These are phyloP conservation scores for Coniochaeta sp. DNA, from an alignment of 2,329 filamentous ascomycete species.

Conservation along the genomic window DNA sequence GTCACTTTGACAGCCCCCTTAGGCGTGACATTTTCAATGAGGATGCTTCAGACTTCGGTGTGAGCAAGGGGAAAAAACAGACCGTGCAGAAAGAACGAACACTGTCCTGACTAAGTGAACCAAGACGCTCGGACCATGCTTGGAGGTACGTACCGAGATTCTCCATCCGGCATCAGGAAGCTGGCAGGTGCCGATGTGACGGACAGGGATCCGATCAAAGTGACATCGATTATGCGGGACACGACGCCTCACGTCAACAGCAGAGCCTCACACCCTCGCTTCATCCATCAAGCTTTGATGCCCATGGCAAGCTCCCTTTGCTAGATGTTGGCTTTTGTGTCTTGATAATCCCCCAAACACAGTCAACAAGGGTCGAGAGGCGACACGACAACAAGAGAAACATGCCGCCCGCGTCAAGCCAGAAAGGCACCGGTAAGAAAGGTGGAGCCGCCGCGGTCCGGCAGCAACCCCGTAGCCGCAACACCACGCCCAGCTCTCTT, in stretches of 20 bases:
- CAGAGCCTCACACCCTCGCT: not conserved
- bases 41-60: not conserved
- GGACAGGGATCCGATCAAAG: not conserved
- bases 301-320: not conserved
- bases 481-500: conserved; percentile 63
- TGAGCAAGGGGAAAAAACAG: not conserved
- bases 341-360: not conserved
- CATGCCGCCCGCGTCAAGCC: conserved; percentile 49
- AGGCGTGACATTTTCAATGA: too few species aligned
- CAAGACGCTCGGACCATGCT: not conserved
- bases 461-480: conserved; percentile 66
- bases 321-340: not conserved
- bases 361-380: not conserved
- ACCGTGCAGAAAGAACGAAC: not conserved
- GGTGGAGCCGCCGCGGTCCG: conserved; percentile 47
- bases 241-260: not conserved
- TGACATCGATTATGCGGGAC: not conserved
- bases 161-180: not conserved
- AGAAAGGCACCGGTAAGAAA: conserved; percentile 62
- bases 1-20: too few species aligned
- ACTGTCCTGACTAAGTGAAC: not conserved
- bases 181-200: not conserved
- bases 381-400: conserved; percentile 8
- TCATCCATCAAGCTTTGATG: not conserved
- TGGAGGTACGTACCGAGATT: not conserved